Conservation (phyloP, 2,329 filamentous ascomycete species). For the Paracamarosporium sp. region DNA sequence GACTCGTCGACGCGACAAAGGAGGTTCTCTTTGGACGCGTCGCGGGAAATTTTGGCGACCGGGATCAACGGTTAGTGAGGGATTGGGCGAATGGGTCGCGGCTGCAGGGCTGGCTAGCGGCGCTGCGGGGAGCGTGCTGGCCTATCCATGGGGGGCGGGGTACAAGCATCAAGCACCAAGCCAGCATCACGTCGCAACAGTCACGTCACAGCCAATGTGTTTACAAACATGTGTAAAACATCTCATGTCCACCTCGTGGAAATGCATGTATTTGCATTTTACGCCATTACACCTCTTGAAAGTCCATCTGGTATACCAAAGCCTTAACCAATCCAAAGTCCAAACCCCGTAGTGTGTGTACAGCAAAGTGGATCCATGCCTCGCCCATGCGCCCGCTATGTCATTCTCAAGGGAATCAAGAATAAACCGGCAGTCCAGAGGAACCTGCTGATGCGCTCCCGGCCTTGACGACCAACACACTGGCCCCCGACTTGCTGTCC, state of each 20-base stretch:
- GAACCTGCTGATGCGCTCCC: conserved; percentile 10
- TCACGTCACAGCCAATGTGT: not conserved
- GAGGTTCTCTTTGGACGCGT: conserved; percentile 15
- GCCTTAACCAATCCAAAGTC: not conserved
- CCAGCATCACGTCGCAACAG: not conserved
- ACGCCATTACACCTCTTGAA: not conserved
- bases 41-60: conserved; percentile 24
- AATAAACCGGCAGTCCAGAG: not conserved
- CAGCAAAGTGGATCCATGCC: not conserved
- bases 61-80: not conserved
- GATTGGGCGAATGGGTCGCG: conserved; percentile 8
- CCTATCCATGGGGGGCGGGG: conserved; percentile 4
- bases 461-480: conserved; percentile 74
- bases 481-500: conserved; percentile 66
- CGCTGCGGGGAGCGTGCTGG: not conserved
- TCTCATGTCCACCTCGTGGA: not conserved
- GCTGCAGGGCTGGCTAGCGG: not conserved
- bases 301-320: not conserved
- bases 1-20: conserved; percentile 16
- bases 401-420: not conserved
- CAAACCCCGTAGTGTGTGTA: not conserved
- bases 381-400: not conserved
- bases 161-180: not conserved
- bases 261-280: not conserved
- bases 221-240: not conserved